Percentiles rank a stretch among this genome's conserved stretches.
Conservation (phyloP, 2,329 filamentous ascomycete species). For the Penicillium hordei region DNA sequence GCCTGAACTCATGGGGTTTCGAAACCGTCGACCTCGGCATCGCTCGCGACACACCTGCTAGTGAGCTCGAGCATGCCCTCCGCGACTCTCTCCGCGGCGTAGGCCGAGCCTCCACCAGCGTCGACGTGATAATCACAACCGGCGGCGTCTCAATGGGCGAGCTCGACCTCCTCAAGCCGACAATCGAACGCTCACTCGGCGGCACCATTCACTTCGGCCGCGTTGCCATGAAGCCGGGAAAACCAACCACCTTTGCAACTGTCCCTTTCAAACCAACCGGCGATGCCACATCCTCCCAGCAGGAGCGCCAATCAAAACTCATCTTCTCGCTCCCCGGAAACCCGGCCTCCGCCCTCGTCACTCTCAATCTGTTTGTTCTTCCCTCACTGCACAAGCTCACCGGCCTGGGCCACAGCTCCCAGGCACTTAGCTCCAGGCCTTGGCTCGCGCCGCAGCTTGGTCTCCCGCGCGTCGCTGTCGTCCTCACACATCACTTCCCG, state of each 20-base stretch:
- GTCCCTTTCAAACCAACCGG: slow-evolving; percentile 60
- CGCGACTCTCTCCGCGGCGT: slow-evolving; percentile 66
- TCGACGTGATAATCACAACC: slow-evolving; percentile 84
- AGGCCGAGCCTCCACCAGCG: slow-evolving; percentile 45
- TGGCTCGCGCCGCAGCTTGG: slow-evolving; percentile 60
- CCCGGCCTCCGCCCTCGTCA: slow-evolving; percentile 88
- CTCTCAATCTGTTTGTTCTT: slow-evolving; percentile 90
- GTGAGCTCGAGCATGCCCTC: slow-evolving; percentile 72
- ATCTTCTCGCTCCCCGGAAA: slow-evolving; percentile 94
- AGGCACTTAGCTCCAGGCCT: slow-evolving; percentile 15
- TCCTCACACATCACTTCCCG: slow-evolving; percentile 68
- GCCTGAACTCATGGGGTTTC: slow-evolving; percentile 72
- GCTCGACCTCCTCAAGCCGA: slow-evolving; percentile 92
- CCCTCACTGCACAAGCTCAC: slow-evolving; percentile 77
- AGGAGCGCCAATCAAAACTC: slow-evolving; percentile 62
- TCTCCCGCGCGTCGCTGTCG: slow-evolving; percentile 69
- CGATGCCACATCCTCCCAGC: slow-evolving; percentile 45
- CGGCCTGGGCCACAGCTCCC: slow-evolving; percentile 54
- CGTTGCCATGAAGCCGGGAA: slow-evolving; percentile 96
- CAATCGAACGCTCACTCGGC: slow-evolving; percentile 83
- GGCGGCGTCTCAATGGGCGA: slow-evolving; percentile 98
- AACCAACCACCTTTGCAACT: slow-evolving; percentile 95
- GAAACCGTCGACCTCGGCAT: slow-evolving; percentile 83
- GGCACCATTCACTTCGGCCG: slow-evolving; percentile 95
- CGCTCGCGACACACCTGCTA: slow-evolving; percentile 57